phyloP scores from a whole-genome alignment of 345 rosid genomes.

The Hibiscus tridactylites region DNA sequence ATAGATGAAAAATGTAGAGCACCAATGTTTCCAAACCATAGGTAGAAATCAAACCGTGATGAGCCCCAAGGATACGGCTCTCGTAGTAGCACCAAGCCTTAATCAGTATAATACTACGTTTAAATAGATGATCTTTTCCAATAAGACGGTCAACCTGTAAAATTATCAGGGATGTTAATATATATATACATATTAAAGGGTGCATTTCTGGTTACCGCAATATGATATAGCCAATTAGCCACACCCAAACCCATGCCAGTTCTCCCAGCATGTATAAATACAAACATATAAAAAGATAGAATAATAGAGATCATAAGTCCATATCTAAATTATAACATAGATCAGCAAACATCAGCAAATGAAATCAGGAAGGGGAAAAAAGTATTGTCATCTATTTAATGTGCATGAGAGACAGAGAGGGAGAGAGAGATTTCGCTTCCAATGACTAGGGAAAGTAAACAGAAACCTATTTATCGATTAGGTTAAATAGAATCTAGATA shows the following conservation, averaged over 20 bases:
- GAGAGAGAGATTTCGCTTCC: neutral
- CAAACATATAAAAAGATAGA: neutral
- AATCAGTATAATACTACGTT: slow-evolving; percentile 73
- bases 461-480: neutral
- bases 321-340: neutral
- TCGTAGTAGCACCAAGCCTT: slow-evolving; percentile 95
- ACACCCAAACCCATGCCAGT: neutral
- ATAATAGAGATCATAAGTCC: neutral
- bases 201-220: neutral
- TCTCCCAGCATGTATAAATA: neutral
- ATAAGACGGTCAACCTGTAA: slow-evolving; percentile 29
- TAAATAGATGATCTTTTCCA: slow-evolving; percentile 67
- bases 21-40: slow-evolving; percentile 89
- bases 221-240: neutral
- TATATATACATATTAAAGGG: neutral
- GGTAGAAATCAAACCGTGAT: slow-evolving; percentile 78
- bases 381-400: neutral
- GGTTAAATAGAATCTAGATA: neutral
- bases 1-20: slow-evolving; percentile 70
- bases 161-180: slow-evolving; percentile 18
- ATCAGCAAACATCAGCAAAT: neutral
- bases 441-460: neutral
- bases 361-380: neutral
- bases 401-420: neutral
- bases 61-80: slow-evolving; percentile 90